Evolutionary conservation across 2,329 filamentous ascomycete species (phyloP), one percentile per base, ranked within the genome.

Genomic region (Exophiala lecanii-corni): DNA sequence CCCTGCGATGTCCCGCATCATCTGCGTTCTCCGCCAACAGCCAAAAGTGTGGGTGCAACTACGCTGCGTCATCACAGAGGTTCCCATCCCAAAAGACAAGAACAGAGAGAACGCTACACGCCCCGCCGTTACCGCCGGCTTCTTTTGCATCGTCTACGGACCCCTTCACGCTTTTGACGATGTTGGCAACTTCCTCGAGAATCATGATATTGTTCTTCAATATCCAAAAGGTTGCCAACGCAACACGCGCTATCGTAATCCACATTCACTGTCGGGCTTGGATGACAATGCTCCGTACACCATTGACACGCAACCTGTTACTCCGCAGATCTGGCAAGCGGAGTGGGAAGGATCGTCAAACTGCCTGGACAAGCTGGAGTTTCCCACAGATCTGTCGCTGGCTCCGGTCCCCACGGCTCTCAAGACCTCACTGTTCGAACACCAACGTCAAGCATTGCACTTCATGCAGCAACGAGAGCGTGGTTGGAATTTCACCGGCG

Each of bases 161-260:
- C 25, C 25, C n/a, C 25, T 28, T 28, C 25, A 49, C 2, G 39
- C 54, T 2, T 57, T 55, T 33, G 54, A 59, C 4, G 33, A 47
- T 9, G 42, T 61, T 6, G 59, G 59, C 2, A 20, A 49, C 3
- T 61, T 52, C 26, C 45, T 57, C 12, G 50, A 55, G 18, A 37
- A 49, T 6, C 55, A 48, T 31, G 47, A 52, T 1, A n/a, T 55
- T 3, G 57, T 43, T 34, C 51, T 59, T 9, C 57, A 59, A 35
- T 40, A 54, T 39, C 57, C 56, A 5, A 30, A 36, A 5, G 34
- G 32, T 9, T 57, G 56, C 36, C 39, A 55, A 39, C 41, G 48
- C 7, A 53, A 59, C 31, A 49, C 55, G 6, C 39, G 16, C 9
- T 56, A 56, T 32, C 28, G 42, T 9, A 59, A 60, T 45, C 57